These are phyloP conservation scores for Phaffia australis DNA, from an alignment of 768 basidiomycete species.

Conservation along the genomic window DNA sequence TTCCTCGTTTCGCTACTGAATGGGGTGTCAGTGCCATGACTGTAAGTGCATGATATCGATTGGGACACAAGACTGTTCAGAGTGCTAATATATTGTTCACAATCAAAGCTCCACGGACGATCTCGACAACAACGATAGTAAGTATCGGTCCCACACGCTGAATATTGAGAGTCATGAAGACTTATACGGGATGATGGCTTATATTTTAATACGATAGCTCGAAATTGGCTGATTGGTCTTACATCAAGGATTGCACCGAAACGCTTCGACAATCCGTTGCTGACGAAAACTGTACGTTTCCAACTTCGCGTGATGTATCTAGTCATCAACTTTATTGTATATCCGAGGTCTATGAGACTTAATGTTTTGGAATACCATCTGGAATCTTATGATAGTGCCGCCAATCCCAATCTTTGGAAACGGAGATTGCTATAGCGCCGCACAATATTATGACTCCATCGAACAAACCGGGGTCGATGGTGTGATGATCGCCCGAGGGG, in stretches of 20 bases:
- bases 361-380: too few relatives aligned
- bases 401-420: conserved; percentile 60
- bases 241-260: conserved; percentile 62
- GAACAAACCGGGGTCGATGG: conserved; percentile 80
- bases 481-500: conserved; percentile 88
- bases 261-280: conserved; percentile 55
- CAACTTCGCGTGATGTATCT: too few relatives aligned
- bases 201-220: not conserved
- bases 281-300: conserved; percentile 39
- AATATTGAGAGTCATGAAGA: not conserved
- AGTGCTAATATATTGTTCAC: not conserved
- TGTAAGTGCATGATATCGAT: conserved; percentile 36
- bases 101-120: conserved; percentile 78
- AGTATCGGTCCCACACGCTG: conserved; percentile 46
- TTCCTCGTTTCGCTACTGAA: conserved; percentile 57
- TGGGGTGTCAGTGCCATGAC: conserved; percentile 51
- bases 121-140: conserved; percentile 83
- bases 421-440: conserved; percentile 84
- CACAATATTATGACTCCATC: conserved; percentile 67
- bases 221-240: conserved; percentile 60
- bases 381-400: not conserved
- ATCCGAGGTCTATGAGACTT: too few relatives aligned
- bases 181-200: not conserved
- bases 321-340: conserved; percentile 1
- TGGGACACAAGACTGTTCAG: not conserved